phyloP scores from a whole-genome alignment of 768 basidiomycete species.

The Lepiota brunneoincarnata region DNA sequence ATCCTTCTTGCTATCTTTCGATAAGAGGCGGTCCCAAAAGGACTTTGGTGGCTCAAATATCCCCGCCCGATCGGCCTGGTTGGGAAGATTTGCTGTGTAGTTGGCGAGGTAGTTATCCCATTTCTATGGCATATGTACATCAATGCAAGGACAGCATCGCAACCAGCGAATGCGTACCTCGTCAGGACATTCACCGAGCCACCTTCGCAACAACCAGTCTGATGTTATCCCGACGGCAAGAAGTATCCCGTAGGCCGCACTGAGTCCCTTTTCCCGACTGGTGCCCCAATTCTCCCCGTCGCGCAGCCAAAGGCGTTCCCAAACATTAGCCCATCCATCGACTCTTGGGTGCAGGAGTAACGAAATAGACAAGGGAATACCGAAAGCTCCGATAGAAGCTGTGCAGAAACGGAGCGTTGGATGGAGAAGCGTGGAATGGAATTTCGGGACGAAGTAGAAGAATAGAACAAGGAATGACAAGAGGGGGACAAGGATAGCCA shows the following conservation, averaged over 20 bases:
- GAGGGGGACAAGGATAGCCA: conserved; percentile 29
- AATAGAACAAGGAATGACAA: conserved; percentile 33
- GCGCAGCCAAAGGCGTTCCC: conserved; percentile 58
- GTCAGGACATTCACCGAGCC: conserved; percentile 67
- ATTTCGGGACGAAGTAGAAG: conserved; percentile 42
- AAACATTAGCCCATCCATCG: conserved; percentile 53
- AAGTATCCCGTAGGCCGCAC: conserved; percentile 54
- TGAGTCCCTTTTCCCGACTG: conserved; percentile 53
- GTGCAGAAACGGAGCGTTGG: conserved; percentile 47
- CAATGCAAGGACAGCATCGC: not conserved
- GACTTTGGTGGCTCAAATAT: conserved; percentile 52
- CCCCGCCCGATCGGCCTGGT: conserved; percentile 52
- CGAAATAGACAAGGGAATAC: conserved; percentile 50
- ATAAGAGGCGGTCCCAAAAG: conserved; percentile 51
- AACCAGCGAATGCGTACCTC: conserved; percentile 42
- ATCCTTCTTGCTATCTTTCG: conserved; percentile 15
- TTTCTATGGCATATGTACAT: conserved; percentile 37
- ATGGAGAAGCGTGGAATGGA: conserved; percentile 39
- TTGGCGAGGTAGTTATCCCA: conserved; percentile 68
- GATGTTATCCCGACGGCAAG: conserved; percentile 39
- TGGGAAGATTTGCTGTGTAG: conserved; percentile 54
- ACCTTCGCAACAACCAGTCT: conserved; percentile 55
- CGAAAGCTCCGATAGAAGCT: conserved; percentile 56
- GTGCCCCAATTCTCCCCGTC: conserved; percentile 49
- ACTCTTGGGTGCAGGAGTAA: conserved; percentile 45